Conservation (phyloP, 2,329 filamentous ascomycete genomes). For the Akanthomyces lecanii region DNA sequence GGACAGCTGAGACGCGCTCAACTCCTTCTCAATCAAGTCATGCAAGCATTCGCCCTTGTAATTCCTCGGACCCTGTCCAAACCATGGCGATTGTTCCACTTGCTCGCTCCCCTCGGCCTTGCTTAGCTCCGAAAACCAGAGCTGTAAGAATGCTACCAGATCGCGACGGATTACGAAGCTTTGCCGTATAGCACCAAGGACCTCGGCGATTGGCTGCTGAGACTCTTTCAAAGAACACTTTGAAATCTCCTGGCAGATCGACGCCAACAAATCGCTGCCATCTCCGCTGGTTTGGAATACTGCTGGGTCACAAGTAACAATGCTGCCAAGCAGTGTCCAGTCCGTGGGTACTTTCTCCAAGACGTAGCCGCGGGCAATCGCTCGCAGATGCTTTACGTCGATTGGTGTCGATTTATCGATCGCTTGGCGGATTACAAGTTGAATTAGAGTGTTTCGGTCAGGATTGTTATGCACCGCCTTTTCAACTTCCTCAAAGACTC, state of each 20-base stretch:
- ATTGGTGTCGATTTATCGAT: slow-evolving; percentile 31
- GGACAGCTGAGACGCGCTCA: slow-evolving; percentile 42
- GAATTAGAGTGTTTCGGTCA: slow-evolving; percentile 28
- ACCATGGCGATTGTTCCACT: slow-evolving; percentile 31
- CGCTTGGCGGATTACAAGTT: slow-evolving; percentile 29
- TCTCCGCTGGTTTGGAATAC: slow-evolving; percentile 41
- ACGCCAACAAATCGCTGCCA: slow-evolving; percentile 36
- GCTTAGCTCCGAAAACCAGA: slow-evolving; percentile 43
- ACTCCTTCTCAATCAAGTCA: slow-evolving; percentile 37
- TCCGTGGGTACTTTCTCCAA: slow-evolving; percentile 32
- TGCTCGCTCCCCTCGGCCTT: slow-evolving; percentile 30
- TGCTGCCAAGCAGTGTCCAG: slow-evolving; percentile 40
- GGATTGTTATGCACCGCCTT: slow-evolving; percentile 22
- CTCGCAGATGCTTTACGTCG: slow-evolving; percentile 37
- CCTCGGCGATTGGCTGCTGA: slow-evolving; percentile 27
- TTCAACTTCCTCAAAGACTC: slow-evolving; percentile 32
- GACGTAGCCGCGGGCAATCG: slow-evolving; percentile 41
- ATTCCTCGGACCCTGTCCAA: slow-evolving; percentile 23
- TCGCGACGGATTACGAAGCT: slow-evolving; percentile 43
- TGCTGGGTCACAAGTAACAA: slow-evolving; percentile 44
- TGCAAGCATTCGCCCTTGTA: slow-evolving; percentile 21
- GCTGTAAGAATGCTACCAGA: slow-evolving; percentile 41
- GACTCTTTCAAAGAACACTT: slow-evolving; percentile 12
- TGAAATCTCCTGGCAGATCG: slow-evolving; percentile 35
- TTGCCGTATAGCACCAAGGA: slow-evolving; percentile 40